Percentiles rank a stretch among this genome's conserved stretches.
phyloP scores from a whole-genome alignment of 768 basidiomycete species.

The Auricularia cornea region DNA sequence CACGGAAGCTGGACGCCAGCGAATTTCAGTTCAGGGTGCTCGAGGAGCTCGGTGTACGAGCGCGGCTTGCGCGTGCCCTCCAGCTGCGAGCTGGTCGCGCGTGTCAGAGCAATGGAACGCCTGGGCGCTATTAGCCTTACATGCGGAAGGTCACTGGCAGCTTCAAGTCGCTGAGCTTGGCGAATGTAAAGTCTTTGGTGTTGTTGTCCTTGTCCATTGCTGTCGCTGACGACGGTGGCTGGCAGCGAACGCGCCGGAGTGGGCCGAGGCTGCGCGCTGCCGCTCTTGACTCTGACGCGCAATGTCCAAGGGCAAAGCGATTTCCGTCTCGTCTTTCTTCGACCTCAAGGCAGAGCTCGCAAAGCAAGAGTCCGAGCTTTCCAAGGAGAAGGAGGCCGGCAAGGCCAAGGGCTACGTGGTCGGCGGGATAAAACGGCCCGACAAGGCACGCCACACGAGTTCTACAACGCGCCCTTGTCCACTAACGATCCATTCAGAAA shows the following conservation, averaged over 20 bases:
- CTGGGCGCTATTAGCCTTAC: constrained; percentile 36
- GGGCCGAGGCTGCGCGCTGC: background rate
- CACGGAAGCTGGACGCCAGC: constrained; percentile 73
- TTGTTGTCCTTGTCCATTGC: constrained; percentile 49
- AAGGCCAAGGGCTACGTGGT: constrained; percentile 37
- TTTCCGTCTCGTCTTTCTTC: constrained; percentile 49
- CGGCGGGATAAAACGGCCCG: constrained; percentile 56
- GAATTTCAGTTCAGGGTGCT: constrained; percentile 74
- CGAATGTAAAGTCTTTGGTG: constrained; percentile 88
- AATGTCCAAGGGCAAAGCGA: constrained; percentile 1
- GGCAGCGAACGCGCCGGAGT: background rate
- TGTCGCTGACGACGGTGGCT: background rate
- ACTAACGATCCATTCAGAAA: too few species aligned
- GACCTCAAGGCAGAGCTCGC: constrained; percentile 60
- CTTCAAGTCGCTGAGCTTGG: constrained; percentile 82
- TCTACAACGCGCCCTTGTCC: too few species aligned
- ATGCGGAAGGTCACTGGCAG: constrained; percentile 81
- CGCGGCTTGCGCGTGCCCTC: constrained; percentile 71
- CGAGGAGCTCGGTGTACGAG: constrained; percentile 71
- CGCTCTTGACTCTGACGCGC: background rate
- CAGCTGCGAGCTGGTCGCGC: constrained; percentile 57
- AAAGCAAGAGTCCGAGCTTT: constrained; percentile 50
- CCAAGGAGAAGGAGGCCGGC: constrained; percentile 56
- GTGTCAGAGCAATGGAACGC: background rate
- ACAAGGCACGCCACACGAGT: constrained; percentile 44